phyloP scores from a whole-genome alignment of 2,329 filamentous ascomycete genomes.

The Hypomyces perniciosus region DNA sequence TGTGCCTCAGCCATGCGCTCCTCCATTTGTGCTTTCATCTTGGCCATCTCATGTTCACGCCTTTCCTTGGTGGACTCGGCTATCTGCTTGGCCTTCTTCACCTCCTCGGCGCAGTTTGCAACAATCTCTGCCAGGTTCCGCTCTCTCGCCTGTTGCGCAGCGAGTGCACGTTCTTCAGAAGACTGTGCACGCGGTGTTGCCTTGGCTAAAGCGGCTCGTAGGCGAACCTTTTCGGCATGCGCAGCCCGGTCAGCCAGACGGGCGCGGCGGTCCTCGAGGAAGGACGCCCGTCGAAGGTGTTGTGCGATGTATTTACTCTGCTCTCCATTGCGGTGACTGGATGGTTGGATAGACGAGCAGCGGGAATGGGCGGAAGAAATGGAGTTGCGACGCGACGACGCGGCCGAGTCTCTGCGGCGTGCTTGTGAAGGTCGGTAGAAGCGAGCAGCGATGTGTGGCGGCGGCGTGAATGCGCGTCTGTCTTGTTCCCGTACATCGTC shows the following conservation, averaged over 20 bases:
- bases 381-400: slow-evolving; percentile 74
- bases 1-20: slow-evolving; percentile 75
- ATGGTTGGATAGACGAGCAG: slow-evolving; percentile 53
- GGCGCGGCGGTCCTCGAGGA: slow-evolving; percentile 74
- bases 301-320: slow-evolving; percentile 75
- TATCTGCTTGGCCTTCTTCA: slow-evolving; percentile 75
- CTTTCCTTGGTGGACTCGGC: slow-evolving; percentile 77
- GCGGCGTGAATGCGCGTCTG: slow-evolving; percentile 50
- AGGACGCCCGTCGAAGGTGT: slow-evolving; percentile 71
- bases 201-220: slow-evolving; percentile 69
- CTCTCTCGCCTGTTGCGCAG: slow-evolving; percentile 71
- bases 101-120: slow-evolving; percentile 74
- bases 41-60: slow-evolving; percentile 65
- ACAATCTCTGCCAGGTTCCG: slow-evolving; percentile 78
- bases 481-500: slow-evolving; percentile 32
- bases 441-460: slow-evolving; percentile 70
- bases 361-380: slow-evolving; percentile 70
- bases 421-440: slow-evolving; percentile 64
- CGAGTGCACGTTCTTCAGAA: slow-evolving; percentile 70
- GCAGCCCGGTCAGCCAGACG: slow-evolving; percentile 73
- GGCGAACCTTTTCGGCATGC: slow-evolving; percentile 75
- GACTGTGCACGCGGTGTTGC: slow-evolving; percentile 59
- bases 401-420: slow-evolving; percentile 67
- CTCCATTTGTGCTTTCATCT: slow-evolving; percentile 68
- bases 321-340: slow-evolving; percentile 40